Evolutionary conservation across 2,329 filamentous ascomycete species (phyloP).

Genomic region (Pseudonectria foliicola): DNA sequence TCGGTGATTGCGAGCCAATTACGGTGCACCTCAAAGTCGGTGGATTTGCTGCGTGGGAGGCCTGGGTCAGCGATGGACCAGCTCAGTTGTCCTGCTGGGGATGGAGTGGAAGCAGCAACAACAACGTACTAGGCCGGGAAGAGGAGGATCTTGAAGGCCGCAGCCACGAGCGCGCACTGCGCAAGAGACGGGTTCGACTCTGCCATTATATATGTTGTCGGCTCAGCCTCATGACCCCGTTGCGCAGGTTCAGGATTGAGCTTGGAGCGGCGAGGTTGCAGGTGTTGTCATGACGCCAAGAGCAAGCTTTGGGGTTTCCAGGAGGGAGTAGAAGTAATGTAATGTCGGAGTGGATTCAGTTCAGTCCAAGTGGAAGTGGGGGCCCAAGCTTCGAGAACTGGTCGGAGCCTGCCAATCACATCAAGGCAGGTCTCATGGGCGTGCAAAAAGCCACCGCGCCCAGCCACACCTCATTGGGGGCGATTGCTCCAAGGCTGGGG

Average conservation of each 20-base stretch:
- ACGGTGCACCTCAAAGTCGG: conserved; percentile 96
- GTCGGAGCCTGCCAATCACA: too few species aligned
- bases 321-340: not conserved
- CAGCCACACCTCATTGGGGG: too few species aligned
- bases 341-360: too few species aligned
- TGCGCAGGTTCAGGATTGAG: not conserved
- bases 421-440: too few species aligned
- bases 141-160: conserved; percentile 83
- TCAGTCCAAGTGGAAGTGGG: too few species aligned
- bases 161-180: conserved; percentile 80
- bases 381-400: too few species aligned
- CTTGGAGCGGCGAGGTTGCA: not conserved
- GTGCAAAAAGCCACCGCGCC: too few species aligned
- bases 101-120: not conserved
- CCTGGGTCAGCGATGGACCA: conserved; percentile 1
- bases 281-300: not conserved
- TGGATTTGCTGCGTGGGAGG: conserved; percentile 70
- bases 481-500: too few species aligned
- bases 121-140: conserved; percentile 84
- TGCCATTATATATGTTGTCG: conserved; percentile 49
- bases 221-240: conserved; percentile 18
- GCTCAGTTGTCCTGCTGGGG: not conserved
- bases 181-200: conserved; percentile 79
- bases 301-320: too few species aligned
- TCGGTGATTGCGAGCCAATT: conserved; percentile 98